Base-by-base conservation (phyloP, 2,329 filamentous ascomycete species). In the Tolypocladium cylindrosporum region DNA sequence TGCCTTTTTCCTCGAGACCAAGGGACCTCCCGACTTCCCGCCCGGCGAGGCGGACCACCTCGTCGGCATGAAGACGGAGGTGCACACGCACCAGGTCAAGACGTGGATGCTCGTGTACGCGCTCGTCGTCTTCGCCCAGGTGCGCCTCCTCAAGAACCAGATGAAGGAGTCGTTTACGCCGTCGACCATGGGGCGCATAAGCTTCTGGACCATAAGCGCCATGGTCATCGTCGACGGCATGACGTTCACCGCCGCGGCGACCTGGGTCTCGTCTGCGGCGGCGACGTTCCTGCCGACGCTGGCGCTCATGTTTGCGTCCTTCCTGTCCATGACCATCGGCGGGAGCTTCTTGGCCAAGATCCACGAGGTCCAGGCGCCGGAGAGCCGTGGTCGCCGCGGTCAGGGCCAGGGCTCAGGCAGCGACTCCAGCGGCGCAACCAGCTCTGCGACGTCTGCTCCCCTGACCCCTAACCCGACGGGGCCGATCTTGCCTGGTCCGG, bases 141-240 rank as follows among this genome's bases (percentile, higher is more conserved):
- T 86, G 41, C 77, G 80, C 61, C 75, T 88, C 4, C 74, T 87
- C 57, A 85, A 86, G 66, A 70, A 76, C 53, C 86, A 89, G 70
- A 85, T 87, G 75, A 81, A 80, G 62, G 84, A 87, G 65, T 81
- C 84, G 1, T 85, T 78, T 53, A 88, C 86, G 9, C 86, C 86
- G 3, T 88, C 85, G 0, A 88, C 85, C 2, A 76, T 87, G 63
- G 84, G 83, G 4, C 77, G 86, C 21, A 79, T 88, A 64, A 88
- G 85, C 69, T 85, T 88, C 67, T 80, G 79, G 67, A 87, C 84
- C 0, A 76, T 81, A 31, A 77, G 78, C 55, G 77, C 81, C 61
- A 86, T 88, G 81, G 73, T 86, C 39, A 74, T 87, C 58, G 81
- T 82, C 19, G 85, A 88, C 63, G 82, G 82, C 13, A 74, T 86